Conservation (phyloP, 2,329 filamentous ascomycete species). For the Fusarium clavum region DNA sequence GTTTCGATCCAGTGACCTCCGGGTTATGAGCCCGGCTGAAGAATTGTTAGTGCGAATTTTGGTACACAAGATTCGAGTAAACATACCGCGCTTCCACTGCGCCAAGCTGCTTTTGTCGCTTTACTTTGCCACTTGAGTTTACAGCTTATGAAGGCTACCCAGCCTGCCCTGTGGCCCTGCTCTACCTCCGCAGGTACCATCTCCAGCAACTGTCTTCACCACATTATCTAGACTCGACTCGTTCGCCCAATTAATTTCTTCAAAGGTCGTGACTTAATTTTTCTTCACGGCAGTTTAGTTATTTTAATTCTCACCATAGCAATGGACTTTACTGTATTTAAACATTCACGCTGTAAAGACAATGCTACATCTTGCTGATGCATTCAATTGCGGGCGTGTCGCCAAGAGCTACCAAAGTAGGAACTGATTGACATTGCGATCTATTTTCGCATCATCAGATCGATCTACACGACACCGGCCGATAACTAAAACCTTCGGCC, state of each 20-base stretch:
- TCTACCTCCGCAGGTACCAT: background rate
- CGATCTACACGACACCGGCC: background rate
- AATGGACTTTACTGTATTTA: background rate
- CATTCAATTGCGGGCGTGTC: background rate
- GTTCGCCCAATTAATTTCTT: background rate
- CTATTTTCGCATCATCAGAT: background rate
- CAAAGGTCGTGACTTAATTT: background rate
- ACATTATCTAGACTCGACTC: background rate
- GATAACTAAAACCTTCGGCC: background rate
- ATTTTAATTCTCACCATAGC: background rate
- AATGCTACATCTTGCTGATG: background rate
- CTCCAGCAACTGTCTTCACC: background rate
- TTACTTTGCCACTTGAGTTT: background rate
- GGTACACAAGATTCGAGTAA: background rate
- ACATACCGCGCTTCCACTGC: slow-evolving; percentile 34
- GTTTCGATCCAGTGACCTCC: slow-evolving; percentile 33
- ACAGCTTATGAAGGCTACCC: background rate
- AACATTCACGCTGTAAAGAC: background rate
- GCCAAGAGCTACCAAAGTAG: background rate
- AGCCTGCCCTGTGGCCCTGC: background rate
- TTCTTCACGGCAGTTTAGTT: background rate
- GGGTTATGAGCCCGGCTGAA: slow-evolving; percentile 37
- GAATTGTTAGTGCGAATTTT: slow-evolving; percentile 2
- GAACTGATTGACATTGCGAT: background rate
- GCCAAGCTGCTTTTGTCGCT: slow-evolving; percentile 30